A percentile compares a stretch with the other conserved stretches of the same genome.
Conservation (phyloP, 306 rosid species). For the Myrica gale region DNA sequence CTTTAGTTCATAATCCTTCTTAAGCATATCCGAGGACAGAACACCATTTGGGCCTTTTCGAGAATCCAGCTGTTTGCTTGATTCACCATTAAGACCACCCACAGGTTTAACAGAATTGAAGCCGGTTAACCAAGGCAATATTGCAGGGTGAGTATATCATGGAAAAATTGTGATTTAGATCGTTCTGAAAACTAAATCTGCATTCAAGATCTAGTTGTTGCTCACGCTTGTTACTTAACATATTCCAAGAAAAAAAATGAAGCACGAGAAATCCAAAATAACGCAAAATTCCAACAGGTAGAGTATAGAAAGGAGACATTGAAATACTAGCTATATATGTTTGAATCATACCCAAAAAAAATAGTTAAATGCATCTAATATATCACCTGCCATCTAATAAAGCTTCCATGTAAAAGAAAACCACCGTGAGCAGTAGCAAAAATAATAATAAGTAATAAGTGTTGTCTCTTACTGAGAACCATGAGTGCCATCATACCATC, state of each 20-base stretch:
- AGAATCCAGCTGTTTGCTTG: constrained; percentile 33
- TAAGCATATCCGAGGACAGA: constrained; percentile 30
- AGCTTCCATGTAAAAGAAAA: no score
- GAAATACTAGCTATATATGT: neutral
- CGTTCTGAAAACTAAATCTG: neutral
- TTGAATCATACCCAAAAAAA: neutral
- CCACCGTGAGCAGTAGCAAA: no score
- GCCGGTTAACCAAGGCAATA: neutral
- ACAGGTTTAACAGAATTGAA: constrained; percentile 30
- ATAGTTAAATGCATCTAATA: no score
- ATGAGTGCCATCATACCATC: neutral
- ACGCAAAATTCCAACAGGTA: neutral
- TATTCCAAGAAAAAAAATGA: neutral
- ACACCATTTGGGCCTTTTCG: constrained; percentile 27
- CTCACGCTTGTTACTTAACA: neutral
- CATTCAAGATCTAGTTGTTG: neutral
- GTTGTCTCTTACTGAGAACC: neutral
- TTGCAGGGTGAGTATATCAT: neutral
- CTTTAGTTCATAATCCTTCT: constrained; percentile 38
- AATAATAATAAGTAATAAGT: neutral
- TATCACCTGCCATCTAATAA: no score
- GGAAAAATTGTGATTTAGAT: neutral
- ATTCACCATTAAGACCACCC: constrained; percentile 23
- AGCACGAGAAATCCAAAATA: neutral
- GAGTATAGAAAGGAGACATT: neutral